A percentile compares a stretch with the other conserved stretches of the same genome.
Evolutionary conservation across 352 stramenopile genomes (phyloP).

Genomic region (Elongisporangium anandrum): DNA sequence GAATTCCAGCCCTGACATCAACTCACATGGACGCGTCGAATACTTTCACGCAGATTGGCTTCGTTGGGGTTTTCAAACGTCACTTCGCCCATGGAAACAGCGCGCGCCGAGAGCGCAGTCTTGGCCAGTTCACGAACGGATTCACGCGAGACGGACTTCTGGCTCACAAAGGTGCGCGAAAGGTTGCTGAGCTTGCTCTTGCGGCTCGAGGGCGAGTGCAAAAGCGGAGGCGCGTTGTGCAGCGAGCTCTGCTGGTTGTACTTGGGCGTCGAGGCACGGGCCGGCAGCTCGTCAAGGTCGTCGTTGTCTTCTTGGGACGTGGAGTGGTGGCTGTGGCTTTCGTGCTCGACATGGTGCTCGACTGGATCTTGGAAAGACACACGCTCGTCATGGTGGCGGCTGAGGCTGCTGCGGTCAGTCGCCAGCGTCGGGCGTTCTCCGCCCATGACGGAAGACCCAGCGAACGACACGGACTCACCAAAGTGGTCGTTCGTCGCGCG

Average conservation of each 20-base stretch:
- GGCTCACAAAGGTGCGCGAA: conserved; percentile 26
- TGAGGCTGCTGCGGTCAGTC: neutral
- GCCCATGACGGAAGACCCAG: neutral
- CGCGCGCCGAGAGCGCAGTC: conserved; percentile 59
- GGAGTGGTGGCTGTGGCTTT: neutral
- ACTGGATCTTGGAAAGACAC: neutral
- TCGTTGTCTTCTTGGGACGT: neutral
- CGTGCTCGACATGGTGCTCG: neutral
- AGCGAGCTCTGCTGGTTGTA: neutral
- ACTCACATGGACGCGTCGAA: conserved; percentile 63
- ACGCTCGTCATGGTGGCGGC: neutral
- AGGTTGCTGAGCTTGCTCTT: conserved; percentile 13
- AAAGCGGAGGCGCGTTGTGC: neutral
- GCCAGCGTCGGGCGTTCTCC: neutral
- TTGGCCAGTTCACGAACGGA: conserved; percentile 65
- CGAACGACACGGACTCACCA: neutral
- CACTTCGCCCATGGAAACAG: conserved; percentile 69
- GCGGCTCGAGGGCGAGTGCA: conserved; percentile 3
- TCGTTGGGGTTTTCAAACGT: conserved; percentile 68
- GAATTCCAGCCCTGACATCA: neutral
- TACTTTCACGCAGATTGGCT: conserved; percentile 61
- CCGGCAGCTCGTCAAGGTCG: neutral
- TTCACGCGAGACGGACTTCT: conserved; percentile 31
- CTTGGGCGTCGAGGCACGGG: neutral
- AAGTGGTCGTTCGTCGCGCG: conserved; percentile 6